Conservation (phyloP, 108 stramenopile genomes). For the Stephanodiscus minutulus region DNA sequence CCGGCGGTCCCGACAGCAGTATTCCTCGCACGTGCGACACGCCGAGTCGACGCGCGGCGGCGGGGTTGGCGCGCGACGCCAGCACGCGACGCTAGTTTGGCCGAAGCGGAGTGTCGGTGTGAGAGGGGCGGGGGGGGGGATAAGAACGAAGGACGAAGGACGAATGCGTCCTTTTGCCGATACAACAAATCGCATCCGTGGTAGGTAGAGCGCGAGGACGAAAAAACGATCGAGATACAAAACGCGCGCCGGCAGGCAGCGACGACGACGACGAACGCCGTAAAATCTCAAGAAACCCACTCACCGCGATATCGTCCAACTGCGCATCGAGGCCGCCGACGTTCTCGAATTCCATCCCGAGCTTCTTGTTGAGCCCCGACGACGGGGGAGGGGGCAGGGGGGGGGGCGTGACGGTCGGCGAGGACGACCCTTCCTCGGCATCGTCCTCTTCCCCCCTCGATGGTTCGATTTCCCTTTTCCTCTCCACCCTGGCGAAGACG, state of each 20-base stretch:
- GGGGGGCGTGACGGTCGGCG: neutral
- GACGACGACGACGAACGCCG: too few species aligned
- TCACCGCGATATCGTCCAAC: constrained; percentile 71
- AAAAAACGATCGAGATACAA: too few species aligned
- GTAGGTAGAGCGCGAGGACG: neutral
- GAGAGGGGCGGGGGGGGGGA: neutral
- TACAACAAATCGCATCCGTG: neutral
- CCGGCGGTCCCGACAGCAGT: constrained; percentile 80
- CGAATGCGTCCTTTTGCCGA: too few species aligned
- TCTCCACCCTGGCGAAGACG: constrained; percentile 37
- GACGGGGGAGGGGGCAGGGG: neutral
- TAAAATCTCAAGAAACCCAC: too few species aligned
- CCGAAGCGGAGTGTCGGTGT: neutral
- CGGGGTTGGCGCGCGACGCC: constrained; percentile 88
- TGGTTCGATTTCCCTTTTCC: too few species aligned
- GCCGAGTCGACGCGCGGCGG: constrained; percentile 83
- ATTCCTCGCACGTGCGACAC: constrained; percentile 86
- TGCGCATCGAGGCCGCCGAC: constrained; percentile 81
- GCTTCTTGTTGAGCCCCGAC: constrained; percentile 49
- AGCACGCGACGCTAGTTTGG: constrained; percentile 59
- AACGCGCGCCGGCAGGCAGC: too few species aligned
- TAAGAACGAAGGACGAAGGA: too few species aligned
- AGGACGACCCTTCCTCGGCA: constrained; percentile 9
- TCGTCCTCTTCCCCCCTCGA: constrained; percentile 30
- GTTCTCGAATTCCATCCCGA: constrained; percentile 79